These are phyloP conservation scores for Penicillium herquei DNA, from an alignment of 495 filamentous ascomycete genomes.

Conservation along the genomic window DNA sequence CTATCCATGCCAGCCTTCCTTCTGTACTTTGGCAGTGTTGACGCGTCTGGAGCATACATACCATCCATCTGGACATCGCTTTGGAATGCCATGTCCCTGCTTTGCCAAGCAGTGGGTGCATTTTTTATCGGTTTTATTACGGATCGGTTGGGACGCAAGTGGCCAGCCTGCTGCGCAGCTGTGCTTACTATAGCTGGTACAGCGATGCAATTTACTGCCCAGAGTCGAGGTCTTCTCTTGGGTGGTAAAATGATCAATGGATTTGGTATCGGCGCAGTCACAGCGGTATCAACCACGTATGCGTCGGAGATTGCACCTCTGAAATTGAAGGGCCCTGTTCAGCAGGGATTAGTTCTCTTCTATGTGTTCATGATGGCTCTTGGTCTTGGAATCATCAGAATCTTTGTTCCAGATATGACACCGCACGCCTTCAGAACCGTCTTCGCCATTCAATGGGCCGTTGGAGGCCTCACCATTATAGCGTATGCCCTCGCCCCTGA, in stretches of 20 bases:
- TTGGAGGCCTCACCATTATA: background rate
- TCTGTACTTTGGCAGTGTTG: background rate
- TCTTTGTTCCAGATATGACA: background rate
- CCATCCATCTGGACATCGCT: background rate
- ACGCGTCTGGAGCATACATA: background rate
- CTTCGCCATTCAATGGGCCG: background rate
- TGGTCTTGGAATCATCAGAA: background rate
- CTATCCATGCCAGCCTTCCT: background rate
- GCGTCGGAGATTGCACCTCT: background rate
- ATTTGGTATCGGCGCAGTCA: background rate
- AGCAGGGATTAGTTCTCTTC: background rate
- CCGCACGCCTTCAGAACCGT: background rate
- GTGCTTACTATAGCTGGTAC: background rate
- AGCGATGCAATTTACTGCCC: background rate
- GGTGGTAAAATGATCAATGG: background rate
- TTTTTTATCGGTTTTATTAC: background rate
- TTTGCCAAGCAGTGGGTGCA: background rate
- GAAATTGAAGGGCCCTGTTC: background rate
- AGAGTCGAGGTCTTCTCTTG: background rate
- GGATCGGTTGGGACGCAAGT: background rate
- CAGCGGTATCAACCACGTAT: background rate
- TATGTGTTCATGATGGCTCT: background rate
- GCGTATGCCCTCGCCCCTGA: background rate
- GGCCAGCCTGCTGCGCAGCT: background rate
- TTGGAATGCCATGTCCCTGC: background rate